Percentiles rank a stretch among this genome's conserved stretches.
Conservation (phyloP, 805 yeast genomes). For the Lipomyces chichibuensis region DNA sequence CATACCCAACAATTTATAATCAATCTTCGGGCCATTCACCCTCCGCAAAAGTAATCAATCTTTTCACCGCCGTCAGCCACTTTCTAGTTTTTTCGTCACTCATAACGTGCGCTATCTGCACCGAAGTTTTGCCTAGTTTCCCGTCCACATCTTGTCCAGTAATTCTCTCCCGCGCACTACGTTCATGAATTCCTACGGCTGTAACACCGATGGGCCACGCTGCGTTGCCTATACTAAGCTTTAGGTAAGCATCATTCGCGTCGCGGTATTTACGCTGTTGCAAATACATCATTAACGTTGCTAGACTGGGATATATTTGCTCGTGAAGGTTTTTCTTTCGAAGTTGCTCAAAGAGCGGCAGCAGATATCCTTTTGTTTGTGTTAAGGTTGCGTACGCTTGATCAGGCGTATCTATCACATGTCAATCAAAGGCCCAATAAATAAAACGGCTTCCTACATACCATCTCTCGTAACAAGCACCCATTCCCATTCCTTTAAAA, state of each 20-base stretch:
- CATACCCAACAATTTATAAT: background rate
- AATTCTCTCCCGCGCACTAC: conserved; percentile 64
- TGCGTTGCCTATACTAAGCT: conserved; percentile 80
- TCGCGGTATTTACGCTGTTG: conserved; percentile 55
- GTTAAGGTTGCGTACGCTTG: conserved; percentile 42
- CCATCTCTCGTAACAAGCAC: conserved; percentile 46
- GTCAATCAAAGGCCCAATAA: background rate
- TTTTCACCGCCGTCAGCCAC: conserved; percentile 76
- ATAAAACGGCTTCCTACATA: background rate
- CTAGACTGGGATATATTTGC: conserved; percentile 56
- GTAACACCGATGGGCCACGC: conserved; percentile 92
- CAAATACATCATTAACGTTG: conserved; percentile 62
- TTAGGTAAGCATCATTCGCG: conserved; percentile 72
- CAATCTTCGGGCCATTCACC: conserved; percentile 38
- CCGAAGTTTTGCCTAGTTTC: conserved; percentile 25
- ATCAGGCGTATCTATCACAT: conserved; percentile 28
- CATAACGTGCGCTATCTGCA: conserved; percentile 67
- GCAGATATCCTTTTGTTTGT: conserved; percentile 55
- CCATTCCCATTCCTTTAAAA: conserved; percentile 53
- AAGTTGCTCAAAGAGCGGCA: conserved; percentile 59
- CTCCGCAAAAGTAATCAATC: conserved; percentile 65
- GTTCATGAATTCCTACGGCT: conserved; percentile 75
- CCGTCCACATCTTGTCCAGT: conserved; percentile 49
- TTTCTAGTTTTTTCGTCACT: conserved; percentile 68
- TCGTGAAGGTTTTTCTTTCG: conserved; percentile 48